Conservation (phyloP, 2,329 filamentous ascomycete genomes). For the Fusarium hainanense region DNA sequence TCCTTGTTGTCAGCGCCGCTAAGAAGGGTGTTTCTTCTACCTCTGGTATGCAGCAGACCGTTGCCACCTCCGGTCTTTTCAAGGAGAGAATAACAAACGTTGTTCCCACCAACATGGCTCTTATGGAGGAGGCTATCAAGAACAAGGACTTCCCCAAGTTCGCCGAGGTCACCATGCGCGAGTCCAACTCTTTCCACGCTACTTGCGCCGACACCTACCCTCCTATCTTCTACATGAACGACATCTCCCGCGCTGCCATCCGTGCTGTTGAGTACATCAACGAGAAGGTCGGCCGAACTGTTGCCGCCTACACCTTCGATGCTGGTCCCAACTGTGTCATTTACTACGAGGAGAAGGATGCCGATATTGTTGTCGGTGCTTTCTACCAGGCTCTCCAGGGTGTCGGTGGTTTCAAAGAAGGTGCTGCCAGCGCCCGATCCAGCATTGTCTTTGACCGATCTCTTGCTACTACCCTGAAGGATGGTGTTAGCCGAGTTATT, state of each 20-base stretch:
- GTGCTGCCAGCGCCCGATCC: slow-evolving; percentile 63
- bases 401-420: slow-evolving; percentile 78
- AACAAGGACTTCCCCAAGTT: slow-evolving; percentile 86
- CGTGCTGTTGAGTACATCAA: slow-evolving; percentile 92
- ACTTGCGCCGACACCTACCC: slow-evolving; percentile 95
- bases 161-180: slow-evolving; percentile 91
- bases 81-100: slow-evolving; percentile 77
- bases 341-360: slow-evolving; percentile 89
- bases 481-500: slow-evolving; percentile 89
- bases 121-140: slow-evolving; percentile 85
- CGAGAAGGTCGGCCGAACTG: slow-evolving; percentile 76
- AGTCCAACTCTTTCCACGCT: slow-evolving; percentile 97
- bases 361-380: slow-evolving; percentile 76
- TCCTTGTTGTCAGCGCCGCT: slow-evolving; percentile 90
- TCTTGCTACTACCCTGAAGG: slow-evolving; percentile 73
- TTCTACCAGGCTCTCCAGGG: slow-evolving; percentile 75
- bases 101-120: slow-evolving; percentile 83
- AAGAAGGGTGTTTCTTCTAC: slow-evolving; percentile 97
- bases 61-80: slow-evolving; percentile 91
- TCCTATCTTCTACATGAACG: slow-evolving; percentile 99
- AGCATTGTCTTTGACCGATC: slow-evolving; percentile 71
- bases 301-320: slow-evolving; percentile 97
- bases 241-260: slow-evolving; percentile 87
- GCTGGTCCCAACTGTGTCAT: slow-evolving; percentile 97
- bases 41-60: slow-evolving; percentile 96